phyloP scores from a whole-genome alignment of 1,139 yeast genomes.

The Hansenula sp. region DNA sequence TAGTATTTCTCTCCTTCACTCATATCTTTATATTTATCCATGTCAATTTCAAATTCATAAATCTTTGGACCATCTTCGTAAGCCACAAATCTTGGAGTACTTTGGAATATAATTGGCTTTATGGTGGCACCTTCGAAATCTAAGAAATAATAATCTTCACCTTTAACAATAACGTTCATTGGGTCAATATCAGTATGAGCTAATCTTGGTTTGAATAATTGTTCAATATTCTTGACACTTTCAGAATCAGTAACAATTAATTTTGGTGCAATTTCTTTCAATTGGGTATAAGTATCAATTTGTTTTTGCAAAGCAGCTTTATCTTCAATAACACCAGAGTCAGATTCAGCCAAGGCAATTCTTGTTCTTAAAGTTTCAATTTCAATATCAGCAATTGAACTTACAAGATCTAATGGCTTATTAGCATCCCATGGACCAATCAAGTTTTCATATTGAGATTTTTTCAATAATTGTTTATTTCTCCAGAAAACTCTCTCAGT shows the following conservation, averaged over 20 bases:
- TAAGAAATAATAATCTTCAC: slow-evolving; percentile 46
- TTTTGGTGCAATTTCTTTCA: slow-evolving; percentile 48
- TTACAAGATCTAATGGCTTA: slow-evolving; percentile 55
- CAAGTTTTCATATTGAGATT: slow-evolving; percentile 39
- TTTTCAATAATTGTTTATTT: slow-evolving; percentile 46
- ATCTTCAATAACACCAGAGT: slow-evolving; percentile 42
- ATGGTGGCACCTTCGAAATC: slow-evolving; percentile 81
- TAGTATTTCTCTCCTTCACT: slow-evolving; percentile 73
- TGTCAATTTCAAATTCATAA: slow-evolving; percentile 67
- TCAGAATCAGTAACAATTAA: slow-evolving; percentile 48
- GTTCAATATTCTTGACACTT: slow-evolving; percentile 52
- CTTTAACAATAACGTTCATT: slow-evolving; percentile 63
- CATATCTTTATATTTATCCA: slow-evolving; percentile 63
- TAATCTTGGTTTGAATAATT: slow-evolving; percentile 69
- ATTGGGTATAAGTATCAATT: slow-evolving; percentile 55
- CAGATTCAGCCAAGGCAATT: slow-evolving; percentile 51
- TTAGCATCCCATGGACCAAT: slow-evolving; percentile 75
- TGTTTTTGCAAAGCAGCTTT: slow-evolving; percentile 40
- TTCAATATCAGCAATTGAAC: slow-evolving; percentile 63
- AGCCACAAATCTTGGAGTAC: slow-evolving; percentile 77
- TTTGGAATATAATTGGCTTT: slow-evolving; percentile 75
- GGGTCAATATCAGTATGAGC: slow-evolving; percentile 87
- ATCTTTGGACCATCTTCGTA: slow-evolving; percentile 81
- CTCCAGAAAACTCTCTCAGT: slow-evolving; percentile 77
- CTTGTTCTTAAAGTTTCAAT: slow-evolving; percentile 56